Evolutionary conservation across 164 flowering plant species (phyloP).

Genomic region (Chimonanthus praecox): DNA sequence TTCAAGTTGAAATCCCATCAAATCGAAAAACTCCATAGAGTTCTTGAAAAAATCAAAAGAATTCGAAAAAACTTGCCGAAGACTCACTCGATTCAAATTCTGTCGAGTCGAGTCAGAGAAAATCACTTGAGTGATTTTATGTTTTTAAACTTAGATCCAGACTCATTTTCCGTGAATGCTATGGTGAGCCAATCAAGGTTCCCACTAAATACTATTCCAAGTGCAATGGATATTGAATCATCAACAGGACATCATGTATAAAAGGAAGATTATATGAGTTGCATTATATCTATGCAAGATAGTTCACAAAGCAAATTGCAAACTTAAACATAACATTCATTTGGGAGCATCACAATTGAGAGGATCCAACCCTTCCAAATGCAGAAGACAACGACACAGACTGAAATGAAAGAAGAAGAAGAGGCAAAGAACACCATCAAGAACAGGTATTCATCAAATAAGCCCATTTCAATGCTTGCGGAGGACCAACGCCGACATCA

Average conservation of each 20-base stretch:
- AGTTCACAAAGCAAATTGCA: neutral
- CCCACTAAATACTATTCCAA: too few relatives aligned
- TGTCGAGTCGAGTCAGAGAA: too few relatives aligned
- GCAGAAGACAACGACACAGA: neutral
- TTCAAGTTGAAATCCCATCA: too few relatives aligned
- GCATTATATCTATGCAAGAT: neutral
- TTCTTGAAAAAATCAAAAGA: too few relatives aligned
- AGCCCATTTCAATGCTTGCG: conserved; percentile 21
- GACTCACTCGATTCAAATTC: too few relatives aligned
- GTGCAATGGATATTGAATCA: too few relatives aligned
- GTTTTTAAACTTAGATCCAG: too few relatives aligned
- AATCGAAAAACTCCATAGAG: too few relatives aligned
- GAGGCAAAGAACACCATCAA: neutral
- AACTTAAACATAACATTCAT: neutral
- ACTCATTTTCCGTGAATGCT: too few relatives aligned
- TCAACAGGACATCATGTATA: neutral
- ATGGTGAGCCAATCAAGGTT: too few relatives aligned
- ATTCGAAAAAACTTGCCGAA: too few relatives aligned
- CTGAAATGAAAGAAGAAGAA: neutral
- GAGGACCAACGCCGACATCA: conserved; percentile 53
- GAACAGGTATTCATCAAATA: neutral
- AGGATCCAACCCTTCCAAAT: neutral
- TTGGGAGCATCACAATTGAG: neutral
- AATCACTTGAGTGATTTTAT: too few relatives aligned
- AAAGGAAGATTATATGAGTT: neutral